Conservation (phyloP, 2,329 filamentous ascomycete genomes). For the Xylariaceae sp. region DNA sequence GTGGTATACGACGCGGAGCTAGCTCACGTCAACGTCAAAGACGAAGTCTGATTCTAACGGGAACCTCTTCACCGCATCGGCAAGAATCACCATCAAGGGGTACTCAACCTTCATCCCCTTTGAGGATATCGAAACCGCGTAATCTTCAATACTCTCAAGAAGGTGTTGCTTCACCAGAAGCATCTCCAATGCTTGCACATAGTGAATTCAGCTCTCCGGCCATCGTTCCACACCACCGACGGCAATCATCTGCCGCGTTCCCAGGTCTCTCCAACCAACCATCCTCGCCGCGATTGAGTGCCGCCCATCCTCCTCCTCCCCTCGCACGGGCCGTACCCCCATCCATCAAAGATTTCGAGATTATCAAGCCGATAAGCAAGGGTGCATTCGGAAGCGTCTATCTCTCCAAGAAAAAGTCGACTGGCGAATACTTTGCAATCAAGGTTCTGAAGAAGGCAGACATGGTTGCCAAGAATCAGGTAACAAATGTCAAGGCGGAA, state of each 20-base stretch:
- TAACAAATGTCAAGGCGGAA: conserved; percentile 98
- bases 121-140: conserved; percentile 82
- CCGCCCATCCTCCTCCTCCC: conserved; percentile 73
- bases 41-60: conserved; percentile 78
- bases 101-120: conserved; percentile 75
- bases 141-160: conserved; percentile 59
- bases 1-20: conserved; percentile 69
- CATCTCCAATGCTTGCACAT: conserved; percentile 80
- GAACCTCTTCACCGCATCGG: conserved; percentile 74
- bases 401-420: conserved; percentile 96
- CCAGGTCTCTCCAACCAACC: conserved; percentile 65
- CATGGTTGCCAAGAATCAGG: conserved; percentile 99
- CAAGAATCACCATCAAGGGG: conserved; percentile 85
- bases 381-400: conserved; percentile 98
- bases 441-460: conserved; percentile 99
- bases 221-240: conserved; percentile 65
- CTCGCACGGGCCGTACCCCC: conserved; percentile 87
- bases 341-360: conserved; percentile 98
- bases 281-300: conserved; percentile 76
- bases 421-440: conserved; percentile 97
- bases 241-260: conserved; percentile 87
- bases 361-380: conserved; percentile 99
- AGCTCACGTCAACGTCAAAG: conserved; percentile 82
- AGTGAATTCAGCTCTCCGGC: conserved; percentile 79
- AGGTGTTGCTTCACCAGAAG: conserved; percentile 75